phyloP scores from a whole-genome alignment of 75 land plant species.

The Larix kaempferi region DNA sequence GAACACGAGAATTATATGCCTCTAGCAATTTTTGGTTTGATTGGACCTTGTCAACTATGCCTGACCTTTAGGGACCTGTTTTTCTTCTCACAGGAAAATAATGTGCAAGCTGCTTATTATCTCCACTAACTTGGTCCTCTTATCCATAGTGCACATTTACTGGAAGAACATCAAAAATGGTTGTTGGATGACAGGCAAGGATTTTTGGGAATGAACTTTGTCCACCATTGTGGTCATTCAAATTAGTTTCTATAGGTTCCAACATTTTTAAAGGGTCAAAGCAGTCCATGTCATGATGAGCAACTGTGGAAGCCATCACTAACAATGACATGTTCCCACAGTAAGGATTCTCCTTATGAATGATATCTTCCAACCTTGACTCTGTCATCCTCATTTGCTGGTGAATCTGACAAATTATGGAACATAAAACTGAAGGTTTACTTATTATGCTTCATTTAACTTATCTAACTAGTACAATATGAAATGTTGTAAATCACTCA shows the following conservation, averaged over 20 bases:
- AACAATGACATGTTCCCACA: conserved; percentile 29
- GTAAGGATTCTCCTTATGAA: conserved; percentile 1
- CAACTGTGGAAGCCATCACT: conserved; percentile 28
- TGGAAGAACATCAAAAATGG: not conserved
- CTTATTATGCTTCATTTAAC: not conserved
- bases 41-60: not conserved
- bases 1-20: not conserved
- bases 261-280: not conserved
- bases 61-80: not conserved
- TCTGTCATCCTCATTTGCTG: conserved; percentile 9
- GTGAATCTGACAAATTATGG: conserved; percentile 41
- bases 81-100: not conserved
- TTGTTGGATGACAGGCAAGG: not conserved
- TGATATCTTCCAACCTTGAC: not conserved
- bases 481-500: not conserved
- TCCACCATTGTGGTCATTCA: not conserved
- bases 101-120: not conserved
- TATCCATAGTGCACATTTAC: not conserved
- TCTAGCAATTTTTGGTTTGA: not conserved
- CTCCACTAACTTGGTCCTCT: not conserved
- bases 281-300: conserved; percentile 22
- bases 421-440: not conserved
- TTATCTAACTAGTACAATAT: not conserved
- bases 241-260: not conserved
- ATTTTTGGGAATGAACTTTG: not conserved